Conservation (phyloP, 169 alveolate species). For the Cryptosporidium tyzzeri region DNA sequence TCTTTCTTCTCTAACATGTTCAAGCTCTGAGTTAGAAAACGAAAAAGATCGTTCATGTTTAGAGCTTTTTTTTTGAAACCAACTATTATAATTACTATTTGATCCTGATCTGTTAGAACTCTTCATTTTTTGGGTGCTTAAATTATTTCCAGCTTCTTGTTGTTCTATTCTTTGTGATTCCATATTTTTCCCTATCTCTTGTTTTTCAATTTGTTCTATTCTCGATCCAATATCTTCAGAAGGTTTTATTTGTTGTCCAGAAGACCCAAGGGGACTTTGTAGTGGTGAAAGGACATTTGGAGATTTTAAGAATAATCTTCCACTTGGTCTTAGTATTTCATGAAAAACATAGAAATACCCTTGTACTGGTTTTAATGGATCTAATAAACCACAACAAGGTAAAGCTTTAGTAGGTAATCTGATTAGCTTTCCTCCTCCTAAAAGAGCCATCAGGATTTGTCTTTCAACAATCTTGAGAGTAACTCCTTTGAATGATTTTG, state of each 20-base stretch:
- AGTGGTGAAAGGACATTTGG: constrained; percentile 58
- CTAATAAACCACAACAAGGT: constrained; percentile 73
- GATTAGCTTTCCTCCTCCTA: constrained; percentile 67
- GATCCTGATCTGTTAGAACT: background rate
- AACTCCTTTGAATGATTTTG: constrained; percentile 43
- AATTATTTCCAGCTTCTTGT: constrained; percentile 21
- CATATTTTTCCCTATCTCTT: background rate
- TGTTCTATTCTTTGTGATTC: constrained; percentile 43
- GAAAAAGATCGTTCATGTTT: constrained; percentile 48
- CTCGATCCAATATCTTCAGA: background rate
- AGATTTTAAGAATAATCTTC: constrained; percentile 57
- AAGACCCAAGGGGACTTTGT: constrained; percentile 67
- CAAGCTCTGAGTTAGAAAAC: constrained; percentile 43
- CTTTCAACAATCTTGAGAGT: constrained; percentile 59
- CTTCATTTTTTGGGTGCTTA: background rate
- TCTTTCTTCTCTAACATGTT: constrained; percentile 5
- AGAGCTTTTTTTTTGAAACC: constrained; percentile 64
- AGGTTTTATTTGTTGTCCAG: constrained; percentile 11
- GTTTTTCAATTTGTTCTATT: background rate
- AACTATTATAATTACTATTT: constrained; percentile 15
- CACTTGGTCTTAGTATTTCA: constrained; percentile 72
- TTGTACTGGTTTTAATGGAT: constrained; percentile 58
- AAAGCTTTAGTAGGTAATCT: constrained; percentile 55
- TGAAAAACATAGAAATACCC: constrained; percentile 73
- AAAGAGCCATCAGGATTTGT: constrained; percentile 63